Evolutionary conservation across 805 yeast species (phyloP).

Genomic region (Saturnispora serradocipensis): DNA sequence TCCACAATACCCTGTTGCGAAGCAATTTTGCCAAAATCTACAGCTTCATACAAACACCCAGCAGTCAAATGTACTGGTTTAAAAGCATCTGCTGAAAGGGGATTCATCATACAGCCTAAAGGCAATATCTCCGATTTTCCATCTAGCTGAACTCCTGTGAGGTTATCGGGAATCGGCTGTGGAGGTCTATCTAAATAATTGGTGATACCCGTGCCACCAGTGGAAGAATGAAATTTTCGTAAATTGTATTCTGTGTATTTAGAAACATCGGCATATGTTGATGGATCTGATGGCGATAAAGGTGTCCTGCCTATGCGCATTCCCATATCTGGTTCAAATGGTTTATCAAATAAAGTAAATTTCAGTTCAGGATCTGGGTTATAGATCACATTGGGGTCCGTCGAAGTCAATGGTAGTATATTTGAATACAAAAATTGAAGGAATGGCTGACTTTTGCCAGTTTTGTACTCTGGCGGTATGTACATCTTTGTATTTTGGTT

Average conservation of each 20-base stretch:
- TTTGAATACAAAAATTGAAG: conserved; percentile 22
- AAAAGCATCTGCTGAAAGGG: conserved; percentile 44
- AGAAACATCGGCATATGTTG: conserved; percentile 45
- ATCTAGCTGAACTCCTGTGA: conserved; percentile 25
- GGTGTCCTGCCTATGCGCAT: conserved; percentile 31
- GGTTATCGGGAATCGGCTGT: conserved; percentile 25
- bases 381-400: conserved; percentile 28
- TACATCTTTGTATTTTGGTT: conserved; percentile 18
- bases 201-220: conserved; percentile 27
- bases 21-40: conserved; percentile 17
- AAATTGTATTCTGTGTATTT: conserved; percentile 38
- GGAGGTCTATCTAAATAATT: conserved; percentile 33
- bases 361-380: conserved; percentile 24
- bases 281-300: conserved; percentile 33
- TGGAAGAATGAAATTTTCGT: conserved; percentile 28
- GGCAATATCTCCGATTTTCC: conserved; percentile 29
- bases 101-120: conserved; percentile 46
- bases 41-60: conserved; percentile 34
- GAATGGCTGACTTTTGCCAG: conserved; percentile 21
- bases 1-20: not conserved
- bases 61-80: conserved; percentile 45
- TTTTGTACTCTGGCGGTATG: conserved; percentile 25
- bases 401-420: conserved; percentile 27
- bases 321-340: conserved; percentile 25
- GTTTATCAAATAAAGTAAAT: conserved; percentile 26